phyloP scores from a whole-genome alignment of 768 basidiomycete genomes.

The Leccinum variicolor region DNA sequence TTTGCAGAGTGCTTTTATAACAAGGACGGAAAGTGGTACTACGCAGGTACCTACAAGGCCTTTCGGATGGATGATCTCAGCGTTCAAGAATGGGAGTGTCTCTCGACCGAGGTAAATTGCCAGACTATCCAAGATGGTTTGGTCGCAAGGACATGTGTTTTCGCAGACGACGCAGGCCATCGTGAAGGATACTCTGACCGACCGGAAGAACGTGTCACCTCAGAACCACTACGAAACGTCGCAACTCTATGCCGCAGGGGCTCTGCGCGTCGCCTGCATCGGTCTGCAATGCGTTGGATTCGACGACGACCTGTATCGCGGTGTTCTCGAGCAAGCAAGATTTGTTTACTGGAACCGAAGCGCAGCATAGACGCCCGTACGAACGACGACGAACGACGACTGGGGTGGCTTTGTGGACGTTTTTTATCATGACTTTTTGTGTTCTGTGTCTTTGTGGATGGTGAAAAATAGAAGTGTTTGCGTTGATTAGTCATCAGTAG shows the following conservation, averaged over 20 bases:
- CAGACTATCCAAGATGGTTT: neutral
- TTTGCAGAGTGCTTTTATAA: conserved; percentile 73
- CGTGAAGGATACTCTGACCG: conserved; percentile 68
- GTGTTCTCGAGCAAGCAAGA: conserved; percentile 61
- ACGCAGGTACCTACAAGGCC: conserved; percentile 73
- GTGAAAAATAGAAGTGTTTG: neutral
- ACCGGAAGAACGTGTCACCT: conserved; percentile 72
- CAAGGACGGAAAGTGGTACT: conserved; percentile 80
- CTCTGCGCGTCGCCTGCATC: conserved; percentile 69
- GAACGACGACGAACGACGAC: neutral
- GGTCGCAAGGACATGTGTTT: conserved; percentile 9
- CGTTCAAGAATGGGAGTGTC: conserved; percentile 63
- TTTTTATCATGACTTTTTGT: neutral
- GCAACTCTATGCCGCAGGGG: conserved; percentile 71
- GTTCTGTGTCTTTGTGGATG: neutral
- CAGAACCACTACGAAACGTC: conserved; percentile 73
- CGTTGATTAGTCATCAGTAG: neutral
- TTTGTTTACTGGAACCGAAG: conserved; percentile 22
- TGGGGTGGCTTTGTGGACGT: neutral
- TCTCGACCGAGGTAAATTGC: conserved; percentile 55
- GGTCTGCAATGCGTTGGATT: conserved; percentile 77
- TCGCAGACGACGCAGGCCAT: conserved; percentile 60
- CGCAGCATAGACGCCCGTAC: conserved; percentile 13
- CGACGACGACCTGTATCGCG: conserved; percentile 61
- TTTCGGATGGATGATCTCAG: conserved; percentile 65